Percentiles rank a stretch among this genome's conserved stretches.
These are phyloP conservation scores for Debaryomyces subglobosus DNA, from an alignment of 1,139 yeast genomes.

Conservation along the genomic window DNA sequence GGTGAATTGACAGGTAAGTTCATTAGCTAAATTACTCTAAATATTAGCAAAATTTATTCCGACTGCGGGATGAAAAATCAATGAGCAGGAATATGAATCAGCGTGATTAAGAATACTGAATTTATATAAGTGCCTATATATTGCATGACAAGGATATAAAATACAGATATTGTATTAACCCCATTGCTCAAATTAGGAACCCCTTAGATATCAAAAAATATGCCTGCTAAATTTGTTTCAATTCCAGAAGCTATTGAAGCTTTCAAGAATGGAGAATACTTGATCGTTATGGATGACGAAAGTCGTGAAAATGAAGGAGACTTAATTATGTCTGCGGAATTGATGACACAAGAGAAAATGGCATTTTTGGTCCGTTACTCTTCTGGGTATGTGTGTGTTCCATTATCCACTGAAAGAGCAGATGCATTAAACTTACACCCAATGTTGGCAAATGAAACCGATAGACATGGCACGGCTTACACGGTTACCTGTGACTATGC, in stretches of 20 bases:
- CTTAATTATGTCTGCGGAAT: slow-evolving; percentile 86
- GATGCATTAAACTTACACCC: slow-evolving; percentile 78
- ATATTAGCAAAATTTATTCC: slow-evolving; percentile 5
- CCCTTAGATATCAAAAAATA: background rate
- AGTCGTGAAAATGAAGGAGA: slow-evolving; percentile 98
- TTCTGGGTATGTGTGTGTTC: slow-evolving; percentile 94
- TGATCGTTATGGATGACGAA: slow-evolving; percentile 95
- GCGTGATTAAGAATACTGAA: background rate
- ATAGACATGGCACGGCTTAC: slow-evolving; percentile 96
- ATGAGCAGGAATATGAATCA: background rate
- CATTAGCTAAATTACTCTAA: background rate
- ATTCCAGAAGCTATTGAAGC: slow-evolving; percentile 80
- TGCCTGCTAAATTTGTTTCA: slow-evolving; percentile 43
- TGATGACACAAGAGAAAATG: slow-evolving; percentile 81
- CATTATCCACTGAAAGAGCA: slow-evolving; percentile 77
- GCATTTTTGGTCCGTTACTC: slow-evolving; percentile 90
- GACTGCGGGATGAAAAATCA: slow-evolving; percentile 6
- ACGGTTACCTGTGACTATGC: slow-evolving; percentile 87
- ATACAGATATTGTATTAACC: background rate
- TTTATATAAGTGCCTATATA: slow-evolving; percentile 1
- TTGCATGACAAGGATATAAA: background rate
- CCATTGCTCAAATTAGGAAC: background rate
- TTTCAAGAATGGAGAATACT: slow-evolving; percentile 82
- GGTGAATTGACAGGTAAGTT: background rate
- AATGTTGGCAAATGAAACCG: slow-evolving; percentile 67